phyloP scores from a whole-genome alignment of 495 filamentous ascomycete species.

The Daldinia caldariorum region DNA sequence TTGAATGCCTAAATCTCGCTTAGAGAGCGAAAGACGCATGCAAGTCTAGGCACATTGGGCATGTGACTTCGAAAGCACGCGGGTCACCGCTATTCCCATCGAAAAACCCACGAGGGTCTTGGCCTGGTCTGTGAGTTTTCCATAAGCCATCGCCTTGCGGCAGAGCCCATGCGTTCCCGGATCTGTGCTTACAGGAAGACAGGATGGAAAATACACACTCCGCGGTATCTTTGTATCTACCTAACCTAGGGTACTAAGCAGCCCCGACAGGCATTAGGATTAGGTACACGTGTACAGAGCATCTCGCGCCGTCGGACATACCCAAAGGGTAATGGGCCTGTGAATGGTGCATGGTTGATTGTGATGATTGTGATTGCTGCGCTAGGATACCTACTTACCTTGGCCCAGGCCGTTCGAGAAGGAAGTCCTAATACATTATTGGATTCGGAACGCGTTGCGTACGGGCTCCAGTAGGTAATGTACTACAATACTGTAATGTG shows the following conservation, averaged over 20 bases:
- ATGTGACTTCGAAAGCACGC: slow-evolving; percentile 41
- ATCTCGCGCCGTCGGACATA: slow-evolving; percentile 20
- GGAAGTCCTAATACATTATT: neutral
- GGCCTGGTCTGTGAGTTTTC: slow-evolving; percentile 11
- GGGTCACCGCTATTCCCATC: slow-evolving; percentile 42
- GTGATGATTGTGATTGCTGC: slow-evolving; percentile 1
- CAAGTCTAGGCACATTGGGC: slow-evolving; percentile 18
- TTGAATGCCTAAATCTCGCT: neutral
- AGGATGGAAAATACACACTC: slow-evolving; percentile 3
- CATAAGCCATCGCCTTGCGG: slow-evolving; percentile 9
- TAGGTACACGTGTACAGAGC: slow-evolving; percentile 32
- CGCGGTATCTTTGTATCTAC: neutral
- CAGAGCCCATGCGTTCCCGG: slow-evolving; percentile 15
- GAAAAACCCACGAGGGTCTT: slow-evolving; percentile 17
- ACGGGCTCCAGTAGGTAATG: neutral
- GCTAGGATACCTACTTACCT: slow-evolving; percentile 13
- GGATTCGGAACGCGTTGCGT: neutral
- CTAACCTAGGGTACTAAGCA: no score
- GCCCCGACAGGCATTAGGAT: slow-evolving; percentile 32
- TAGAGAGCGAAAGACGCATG: slow-evolving; percentile 8
- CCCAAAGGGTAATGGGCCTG: slow-evolving; percentile 7
- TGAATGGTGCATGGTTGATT: slow-evolving; percentile 22
- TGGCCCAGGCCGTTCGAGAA: slow-evolving; percentile 18
- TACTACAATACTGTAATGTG: no score
- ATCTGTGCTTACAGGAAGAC: slow-evolving; percentile 12